Evolutionary conservation across 2,329 filamentous ascomycete genomes (phyloP).

Genomic region (Fusarium fujikuroi): DNA sequence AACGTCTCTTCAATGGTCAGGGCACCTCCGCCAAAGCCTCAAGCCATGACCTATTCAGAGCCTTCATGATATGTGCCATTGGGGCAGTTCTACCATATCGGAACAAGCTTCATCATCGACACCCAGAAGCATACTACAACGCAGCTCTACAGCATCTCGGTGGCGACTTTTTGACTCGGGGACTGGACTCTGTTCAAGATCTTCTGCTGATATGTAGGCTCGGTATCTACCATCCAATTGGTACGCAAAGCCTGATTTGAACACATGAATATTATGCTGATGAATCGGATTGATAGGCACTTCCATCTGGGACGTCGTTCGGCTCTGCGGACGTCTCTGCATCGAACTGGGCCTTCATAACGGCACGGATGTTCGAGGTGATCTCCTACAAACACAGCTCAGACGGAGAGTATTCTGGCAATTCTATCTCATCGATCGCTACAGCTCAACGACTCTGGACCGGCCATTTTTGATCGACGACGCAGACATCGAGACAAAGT

Average conservation of each 20-base stretch:
- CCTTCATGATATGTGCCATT: constrained; percentile 34
- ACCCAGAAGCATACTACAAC: constrained; percentile 33
- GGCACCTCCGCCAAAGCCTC: accelerated
- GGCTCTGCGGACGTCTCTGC: constrained; percentile 31
- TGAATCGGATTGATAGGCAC: neutral
- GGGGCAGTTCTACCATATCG: constrained; percentile 18
- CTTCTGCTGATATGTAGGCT: constrained; percentile 31
- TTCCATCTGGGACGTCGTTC: constrained; percentile 31
- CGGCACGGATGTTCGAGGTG: neutral
- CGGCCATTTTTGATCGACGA: constrained; percentile 32
- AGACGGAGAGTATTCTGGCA: constrained; percentile 37
- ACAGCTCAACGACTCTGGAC: constrained; percentile 31
- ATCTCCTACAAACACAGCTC: constrained; percentile 24
- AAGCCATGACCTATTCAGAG: constrained; percentile 14
- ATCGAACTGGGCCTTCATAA: constrained; percentile 32
- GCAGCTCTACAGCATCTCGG: constrained; percentile 13
- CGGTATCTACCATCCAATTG: constrained; percentile 37
- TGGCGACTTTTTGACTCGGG: neutral
- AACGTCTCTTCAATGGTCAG: neutral
- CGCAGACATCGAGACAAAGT: constrained; percentile 19
- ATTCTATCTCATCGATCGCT: constrained; percentile 35
- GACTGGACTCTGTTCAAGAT: constrained; percentile 32
- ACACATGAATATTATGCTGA: too few relatives aligned
- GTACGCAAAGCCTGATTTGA: too few relatives aligned
- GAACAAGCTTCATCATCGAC: constrained; percentile 1